Percentiles rank a stretch among this genome's conserved stretches.
Evolutionary conservation across 1,139 yeast genomes (phyloP).

Genomic region (Pichia sp.): DNA sequence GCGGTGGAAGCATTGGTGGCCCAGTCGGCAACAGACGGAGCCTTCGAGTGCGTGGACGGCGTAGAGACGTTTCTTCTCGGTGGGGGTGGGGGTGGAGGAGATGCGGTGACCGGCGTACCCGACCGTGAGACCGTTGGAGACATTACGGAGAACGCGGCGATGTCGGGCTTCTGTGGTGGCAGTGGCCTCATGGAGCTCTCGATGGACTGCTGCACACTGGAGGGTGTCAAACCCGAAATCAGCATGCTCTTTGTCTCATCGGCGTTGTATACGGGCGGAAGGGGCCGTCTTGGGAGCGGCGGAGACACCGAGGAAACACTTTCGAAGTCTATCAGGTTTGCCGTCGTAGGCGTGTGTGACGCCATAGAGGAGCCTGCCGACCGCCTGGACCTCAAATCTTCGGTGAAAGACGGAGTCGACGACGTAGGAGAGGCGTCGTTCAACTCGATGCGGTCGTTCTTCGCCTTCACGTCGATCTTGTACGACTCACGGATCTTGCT

Average conservation of each 20-base stretch:
- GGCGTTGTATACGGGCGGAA: slow-evolving; percentile 28
- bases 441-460: slow-evolving; percentile 26
- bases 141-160: slow-evolving; percentile 24
- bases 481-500: slow-evolving; percentile 50
- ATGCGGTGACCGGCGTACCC: slow-evolving; percentile 8
- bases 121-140: slow-evolving; percentile 31
- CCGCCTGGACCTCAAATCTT: slow-evolving; percentile 4
- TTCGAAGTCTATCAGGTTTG: slow-evolving; percentile 26
- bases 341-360: slow-evolving; percentile 17
- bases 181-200: slow-evolving; percentile 9
- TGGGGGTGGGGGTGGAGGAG: slow-evolving; percentile 26
- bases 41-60: background rate
- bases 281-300: slow-evolving; percentile 22
- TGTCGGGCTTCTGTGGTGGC: slow-evolving; percentile 11
- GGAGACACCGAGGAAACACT: slow-evolving; percentile 13
- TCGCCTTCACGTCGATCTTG: slow-evolving; percentile 29
- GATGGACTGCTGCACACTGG: slow-evolving; percentile 16
- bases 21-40: background rate
- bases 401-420: slow-evolving; percentile 11
- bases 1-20: background rate
- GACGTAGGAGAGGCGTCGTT: slow-evolving; percentile 27
- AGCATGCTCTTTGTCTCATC: slow-evolving; percentile 23
- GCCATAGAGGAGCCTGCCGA: slow-evolving; percentile 14
- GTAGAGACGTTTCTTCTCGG: slow-evolving; percentile 19
- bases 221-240: slow-evolving; percentile 23